phyloP scores from a whole-genome alignment of 768 basidiomycete genomes.

The Pleurotus sapidus region DNA sequence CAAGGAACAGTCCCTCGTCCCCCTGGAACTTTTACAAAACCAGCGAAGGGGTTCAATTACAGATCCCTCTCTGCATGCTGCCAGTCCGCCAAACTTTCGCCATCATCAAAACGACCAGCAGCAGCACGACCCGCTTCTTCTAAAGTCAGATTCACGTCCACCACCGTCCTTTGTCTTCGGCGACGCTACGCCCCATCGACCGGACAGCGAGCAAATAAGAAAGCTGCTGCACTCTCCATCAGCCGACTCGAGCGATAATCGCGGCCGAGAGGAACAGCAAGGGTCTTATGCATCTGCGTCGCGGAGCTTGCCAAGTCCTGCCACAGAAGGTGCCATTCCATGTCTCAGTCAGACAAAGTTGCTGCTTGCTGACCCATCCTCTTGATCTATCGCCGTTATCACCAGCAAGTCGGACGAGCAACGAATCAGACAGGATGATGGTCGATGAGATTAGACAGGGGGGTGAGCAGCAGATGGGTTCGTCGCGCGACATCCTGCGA shows the following conservation, averaged over 20 bases:
- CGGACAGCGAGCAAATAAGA: conserved; percentile 45
- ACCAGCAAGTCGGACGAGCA: conserved; percentile 22
- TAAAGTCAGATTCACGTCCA: conserved; percentile 46
- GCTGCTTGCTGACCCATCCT: conserved; percentile 11
- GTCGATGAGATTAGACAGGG: conserved; percentile 29
- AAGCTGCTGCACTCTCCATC: conserved; percentile 62
- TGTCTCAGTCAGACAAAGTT: conserved; percentile 1
- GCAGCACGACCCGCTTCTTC: conserved; percentile 25
- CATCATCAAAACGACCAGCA: conserved; percentile 20
- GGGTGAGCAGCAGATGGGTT: conserved; percentile 23
- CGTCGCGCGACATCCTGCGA: conserved; percentile 21
- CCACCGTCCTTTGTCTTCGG: conserved; percentile 71
- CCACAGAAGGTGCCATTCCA: not conserved
- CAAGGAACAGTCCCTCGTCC: conserved; percentile 52
- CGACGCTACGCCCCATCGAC: conserved; percentile 47
- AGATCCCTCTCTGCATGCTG: conserved; percentile 75
- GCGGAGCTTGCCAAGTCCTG: conserved; percentile 7
- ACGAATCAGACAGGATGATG: conserved; percentile 6
- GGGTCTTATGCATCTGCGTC: conserved; percentile 16
- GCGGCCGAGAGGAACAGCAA: conserved; percentile 22
- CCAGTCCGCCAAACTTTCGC: conserved; percentile 29
- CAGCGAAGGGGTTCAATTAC: conserved; percentile 84
- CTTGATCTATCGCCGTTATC: conserved; percentile 12
- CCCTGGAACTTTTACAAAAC: conserved; percentile 75
- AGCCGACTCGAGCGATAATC: conserved; percentile 34